Evolutionary conservation across 1,284 basidiomycete genomes (phyloP), one percentile per base, ranked within the genome.

Genomic region (Cryptococcus hybrid): DNA sequence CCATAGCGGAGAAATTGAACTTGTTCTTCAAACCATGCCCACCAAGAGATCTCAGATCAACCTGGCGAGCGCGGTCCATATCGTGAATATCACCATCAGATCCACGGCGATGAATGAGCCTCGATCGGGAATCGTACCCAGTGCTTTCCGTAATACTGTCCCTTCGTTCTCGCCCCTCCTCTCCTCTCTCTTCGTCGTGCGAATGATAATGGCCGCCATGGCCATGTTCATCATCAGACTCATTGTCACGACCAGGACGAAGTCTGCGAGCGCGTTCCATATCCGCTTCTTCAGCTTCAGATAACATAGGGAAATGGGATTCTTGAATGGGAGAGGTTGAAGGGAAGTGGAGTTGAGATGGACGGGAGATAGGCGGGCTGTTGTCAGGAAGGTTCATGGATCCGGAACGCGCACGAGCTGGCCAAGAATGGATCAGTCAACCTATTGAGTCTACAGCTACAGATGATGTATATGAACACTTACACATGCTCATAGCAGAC

Each of bases 1-100:
- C 93, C 83, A 96, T 87, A 0, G 79, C 81, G 0, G 74, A 69
- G 72, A 94, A 96, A 73, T 93, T 86, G 73, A 92, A 95, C 12
- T 81, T 78, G 24, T 71, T 67, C 49, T 60, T 52, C 46, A 63
- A 51, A 9, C 65, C 63, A 64, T 60, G 63, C 34, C 65, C 61
- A 39, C 65, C 65, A 13, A 60, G 49, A 12, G 53, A 55, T 45
- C 51, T 49, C 13, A 61, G 36, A 40, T 63, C 57, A 5, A 47
- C 40, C 48, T 56, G 37, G 13, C 38, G 49, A 11, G 44, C 40
- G n/a, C 56, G 37, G 13, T 50, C 54, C 51, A 58, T 38, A 7
- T 42, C 49, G 44, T 52, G 56, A 46, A 59, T 57, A 38, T 63
- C 59, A 15, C 58, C 53, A 44, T 59, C 61, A 35, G 59, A 61